These are phyloP conservation scores for Rhodotorula sp. DNA, from an alignment of 1,284 basidiomycete genomes.

Conservation along the genomic window DNA sequence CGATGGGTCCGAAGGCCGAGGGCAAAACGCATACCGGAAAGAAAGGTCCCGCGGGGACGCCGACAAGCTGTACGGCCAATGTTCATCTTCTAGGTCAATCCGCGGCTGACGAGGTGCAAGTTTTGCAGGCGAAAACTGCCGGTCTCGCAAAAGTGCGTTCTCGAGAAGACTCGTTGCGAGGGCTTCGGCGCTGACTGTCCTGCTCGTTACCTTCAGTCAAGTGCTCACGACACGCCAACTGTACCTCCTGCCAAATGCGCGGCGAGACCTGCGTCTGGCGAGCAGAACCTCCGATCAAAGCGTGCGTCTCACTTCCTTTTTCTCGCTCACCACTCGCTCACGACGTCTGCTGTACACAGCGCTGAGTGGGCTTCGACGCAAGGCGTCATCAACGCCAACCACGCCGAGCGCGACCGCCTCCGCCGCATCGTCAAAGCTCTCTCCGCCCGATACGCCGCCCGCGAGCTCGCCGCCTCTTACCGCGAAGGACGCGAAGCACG, in stretches of 20 bases:
- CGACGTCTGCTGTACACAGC: background rate
- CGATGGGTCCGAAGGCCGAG: background rate
- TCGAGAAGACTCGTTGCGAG: too few species aligned
- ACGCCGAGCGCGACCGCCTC: background rate
- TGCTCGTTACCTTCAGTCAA: background rate
- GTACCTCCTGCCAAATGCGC: background rate
- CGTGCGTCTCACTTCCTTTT: background rate
- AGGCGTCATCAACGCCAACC: background rate
- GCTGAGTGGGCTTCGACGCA: background rate
- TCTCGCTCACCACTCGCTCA: accelerated
- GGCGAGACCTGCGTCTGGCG: slow-evolving; percentile 11
- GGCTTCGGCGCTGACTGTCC: background rate
- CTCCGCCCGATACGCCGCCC: background rate
- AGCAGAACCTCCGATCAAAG: background rate
- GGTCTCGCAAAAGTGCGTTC: slow-evolving; percentile 3
- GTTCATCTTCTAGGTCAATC: too few species aligned
- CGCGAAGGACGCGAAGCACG: background rate
- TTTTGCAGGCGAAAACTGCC: slow-evolving; percentile 8
- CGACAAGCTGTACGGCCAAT: slow-evolving; percentile 1
- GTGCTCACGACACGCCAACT: slow-evolving; percentile 1
- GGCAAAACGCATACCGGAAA: background rate
- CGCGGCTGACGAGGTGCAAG: background rate
- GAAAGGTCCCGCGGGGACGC: background rate
- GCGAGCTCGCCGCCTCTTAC: background rate
- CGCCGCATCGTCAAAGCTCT: background rate